Evolutionary conservation across 768 basidiomycete genomes (phyloP).

Genomic region (Heimioporus sp.): DNA sequence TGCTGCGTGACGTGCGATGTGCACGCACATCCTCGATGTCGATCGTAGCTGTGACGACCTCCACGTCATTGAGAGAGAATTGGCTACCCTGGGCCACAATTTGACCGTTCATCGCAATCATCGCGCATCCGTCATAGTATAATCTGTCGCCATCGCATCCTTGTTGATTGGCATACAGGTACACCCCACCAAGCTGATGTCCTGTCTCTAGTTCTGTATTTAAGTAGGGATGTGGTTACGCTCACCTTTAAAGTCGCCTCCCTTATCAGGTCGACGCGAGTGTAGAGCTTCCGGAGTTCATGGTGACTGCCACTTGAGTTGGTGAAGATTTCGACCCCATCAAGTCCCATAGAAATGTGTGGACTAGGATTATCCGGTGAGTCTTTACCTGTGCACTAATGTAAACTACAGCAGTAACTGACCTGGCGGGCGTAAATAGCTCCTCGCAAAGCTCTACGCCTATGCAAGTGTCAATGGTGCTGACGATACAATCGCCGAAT

Average conservation of each 20-base stretch:
- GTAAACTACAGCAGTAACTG: background rate
- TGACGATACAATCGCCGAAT: constrained; percentile 93
- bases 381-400: background rate
- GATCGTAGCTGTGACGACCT: constrained; percentile 93
- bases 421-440: constrained; percentile 96
- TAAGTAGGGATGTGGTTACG: background rate
- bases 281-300: constrained; percentile 93
- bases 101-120: constrained; percentile 93
- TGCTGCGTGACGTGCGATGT: constrained; percentile 78
- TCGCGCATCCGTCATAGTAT: constrained; percentile 96
- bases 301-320: constrained; percentile 99
- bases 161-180: constrained; percentile 98
- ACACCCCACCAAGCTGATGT: constrained; percentile 86
- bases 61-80: constrained; percentile 93
- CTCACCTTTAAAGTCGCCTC: constrained; percentile 92
- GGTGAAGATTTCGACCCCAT: constrained; percentile 98
- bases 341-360: constrained; percentile 96
- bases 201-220: background rate
- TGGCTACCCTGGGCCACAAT: constrained; percentile 95
- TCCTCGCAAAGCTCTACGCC: constrained; percentile 98
- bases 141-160: constrained; percentile 98
- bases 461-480: constrained; percentile 92
- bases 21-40: constrained; percentile 97
- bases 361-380: constrained; percentile 52
- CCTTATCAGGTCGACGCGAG: constrained; percentile 90